Base-by-base conservation (phyloP, 2,329 filamentous ascomycete species). In the Xylariales sp. region DNA sequence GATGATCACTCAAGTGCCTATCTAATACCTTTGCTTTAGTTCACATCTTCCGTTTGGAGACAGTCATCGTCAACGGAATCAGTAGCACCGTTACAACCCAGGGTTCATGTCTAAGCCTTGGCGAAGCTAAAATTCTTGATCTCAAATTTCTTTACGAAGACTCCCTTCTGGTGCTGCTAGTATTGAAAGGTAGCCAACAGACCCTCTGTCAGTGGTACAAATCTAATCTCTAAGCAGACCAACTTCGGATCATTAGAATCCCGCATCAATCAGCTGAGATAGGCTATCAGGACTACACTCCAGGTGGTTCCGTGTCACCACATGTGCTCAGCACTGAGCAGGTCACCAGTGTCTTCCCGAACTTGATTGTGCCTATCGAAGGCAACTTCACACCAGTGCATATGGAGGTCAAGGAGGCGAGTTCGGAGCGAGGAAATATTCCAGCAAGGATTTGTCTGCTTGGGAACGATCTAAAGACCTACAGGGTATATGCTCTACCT, bases 111-210 rank as follows among this genome's bases (percentile, higher is more conserved):
- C 47, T 80, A 7, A 59, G 60, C 22, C 58, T 78, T 2, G 63
- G 59, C 1, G 53, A 62, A 5, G 63, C 63, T 9, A 63, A 59
- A n/a, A 61, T 82, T 12, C 59, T 78, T 15, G 82, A 88, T 55
- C 59, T 84, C 11, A 82, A 83, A 54, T 88, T 89, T 53, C 70
- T 86, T 31, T 72, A 84, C 51, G 77, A 84, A 42, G 61, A 70
- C 10, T 70, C 65, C 0, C 57, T 89, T 2, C 68, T 88, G 40
- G 50, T 86, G 2, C 70, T 89, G 2, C 76, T 73, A 61, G 54
- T 57, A 31, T 50, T 39, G 18, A 55, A 56, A 52, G 65, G 72
- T 69, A 53, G 31, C 51, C 46, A 14, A 19, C 7, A 12, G 4
- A 9, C 11, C 3, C 15, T 12, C 20, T 27, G 8, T 27, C n/a